Evolutionary conservation across 176 grass and related monocot species (phyloP).

Genomic region (Panicum miliaceum): DNA sequence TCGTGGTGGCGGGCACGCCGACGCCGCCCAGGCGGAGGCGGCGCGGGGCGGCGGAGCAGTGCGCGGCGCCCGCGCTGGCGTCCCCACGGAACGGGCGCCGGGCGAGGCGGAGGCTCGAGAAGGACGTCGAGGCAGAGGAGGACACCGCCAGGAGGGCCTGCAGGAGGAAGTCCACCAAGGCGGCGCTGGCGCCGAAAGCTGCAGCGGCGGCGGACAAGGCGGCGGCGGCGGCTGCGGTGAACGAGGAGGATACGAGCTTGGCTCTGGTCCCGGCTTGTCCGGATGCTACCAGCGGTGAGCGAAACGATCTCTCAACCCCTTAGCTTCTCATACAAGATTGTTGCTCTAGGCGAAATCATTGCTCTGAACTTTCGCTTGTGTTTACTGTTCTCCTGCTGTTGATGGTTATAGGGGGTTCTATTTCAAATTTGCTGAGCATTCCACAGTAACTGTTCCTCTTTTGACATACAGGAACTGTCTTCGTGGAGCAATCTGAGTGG

Average conservation of each 20-base stretch:
- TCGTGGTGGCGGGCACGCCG: slow-evolving; percentile 20
- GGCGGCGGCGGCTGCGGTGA: neutral
- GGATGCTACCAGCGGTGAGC: slow-evolving; percentile 41
- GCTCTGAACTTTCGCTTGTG: neutral
- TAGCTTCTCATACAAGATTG: neutral
- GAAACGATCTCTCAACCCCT: neutral
- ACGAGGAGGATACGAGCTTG: slow-evolving; percentile 47
- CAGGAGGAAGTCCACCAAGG: slow-evolving; percentile 51
- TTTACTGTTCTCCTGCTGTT: neutral
- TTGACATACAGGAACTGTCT: neutral
- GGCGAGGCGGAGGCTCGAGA: slow-evolving; percentile 79
- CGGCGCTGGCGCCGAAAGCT: neutral
- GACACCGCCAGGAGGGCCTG: slow-evolving; percentile 53
- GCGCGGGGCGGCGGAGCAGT: slow-evolving; percentile 26
- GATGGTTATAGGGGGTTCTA: neutral
- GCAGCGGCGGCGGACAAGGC: slow-evolving; percentile 36
- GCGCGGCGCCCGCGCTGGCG: slow-evolving; percentile 27
- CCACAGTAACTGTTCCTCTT: neutral
- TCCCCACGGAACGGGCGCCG: slow-evolving; percentile 71
- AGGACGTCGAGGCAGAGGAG: slow-evolving; percentile 59
- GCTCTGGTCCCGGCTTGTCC: slow-evolving; percentile 45
- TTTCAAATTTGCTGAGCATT: slow-evolving; percentile 3
- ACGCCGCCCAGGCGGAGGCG: slow-evolving; percentile 39
- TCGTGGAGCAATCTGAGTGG: slow-evolving; percentile 22
- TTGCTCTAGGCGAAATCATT: neutral